These are phyloP conservation scores for Hyaloscypha finlandica DNA, from an alignment of 495 filamentous ascomycete species.

Conservation along the genomic window DNA sequence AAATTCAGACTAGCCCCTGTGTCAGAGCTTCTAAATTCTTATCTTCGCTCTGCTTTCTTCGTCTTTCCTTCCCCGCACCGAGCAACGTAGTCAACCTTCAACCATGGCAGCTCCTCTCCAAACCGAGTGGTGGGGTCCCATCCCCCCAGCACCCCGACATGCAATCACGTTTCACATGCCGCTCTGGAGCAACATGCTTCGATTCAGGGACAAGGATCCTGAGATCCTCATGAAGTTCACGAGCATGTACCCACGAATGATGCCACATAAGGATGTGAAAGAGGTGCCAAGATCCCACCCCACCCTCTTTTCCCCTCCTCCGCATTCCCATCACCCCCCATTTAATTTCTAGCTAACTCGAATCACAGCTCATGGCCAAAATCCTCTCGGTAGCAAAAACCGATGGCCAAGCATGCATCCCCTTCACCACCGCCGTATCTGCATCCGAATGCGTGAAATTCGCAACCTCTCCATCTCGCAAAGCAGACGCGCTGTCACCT, in stretches of 20 bases:
- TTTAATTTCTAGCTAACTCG: background rate
- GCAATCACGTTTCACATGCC: slow-evolving; percentile 42
- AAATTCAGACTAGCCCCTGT: too few relatives aligned
- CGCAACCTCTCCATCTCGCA: slow-evolving; percentile 30
- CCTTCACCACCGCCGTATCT: slow-evolving; percentile 34
- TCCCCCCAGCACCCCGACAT: slow-evolving; percentile 46
- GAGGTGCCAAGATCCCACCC: slow-evolving; percentile 7
- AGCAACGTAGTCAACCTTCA: background rate
- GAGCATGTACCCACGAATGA: slow-evolving; percentile 48
- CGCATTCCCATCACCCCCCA: background rate
- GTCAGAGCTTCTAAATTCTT: too few relatives aligned
- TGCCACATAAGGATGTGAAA: slow-evolving; percentile 35
- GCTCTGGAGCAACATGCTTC: slow-evolving; percentile 35
- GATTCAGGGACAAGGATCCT: slow-evolving; percentile 38
- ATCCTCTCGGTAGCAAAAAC: slow-evolving; percentile 33
- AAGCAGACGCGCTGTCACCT: slow-evolving; percentile 22
- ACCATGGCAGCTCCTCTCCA: slow-evolving; percentile 39
- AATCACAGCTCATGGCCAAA: slow-evolving; percentile 33
- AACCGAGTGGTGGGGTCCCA: slow-evolving; percentile 39
- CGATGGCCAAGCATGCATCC: slow-evolving; percentile 32
- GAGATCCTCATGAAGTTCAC: slow-evolving; percentile 32
- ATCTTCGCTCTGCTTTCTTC: too few relatives aligned
- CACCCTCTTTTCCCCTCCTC: background rate
- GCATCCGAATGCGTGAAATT: slow-evolving; percentile 29
- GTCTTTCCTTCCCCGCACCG: background rate